phyloP scores from a whole-genome alignment of 345 rosid species.

The Hypericum androsaemum region DNA sequence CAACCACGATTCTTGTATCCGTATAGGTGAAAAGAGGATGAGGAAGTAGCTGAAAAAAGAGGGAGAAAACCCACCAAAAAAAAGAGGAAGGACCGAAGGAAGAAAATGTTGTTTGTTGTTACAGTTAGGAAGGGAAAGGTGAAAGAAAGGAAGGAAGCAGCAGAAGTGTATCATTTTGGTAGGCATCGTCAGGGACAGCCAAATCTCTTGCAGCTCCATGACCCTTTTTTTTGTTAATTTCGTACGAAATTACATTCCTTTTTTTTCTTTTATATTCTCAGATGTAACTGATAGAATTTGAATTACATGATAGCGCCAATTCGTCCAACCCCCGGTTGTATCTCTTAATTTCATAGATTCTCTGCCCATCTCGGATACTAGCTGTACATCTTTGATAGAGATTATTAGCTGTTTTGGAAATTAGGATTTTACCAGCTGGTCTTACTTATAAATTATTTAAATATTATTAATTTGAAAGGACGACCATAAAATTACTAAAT shows the following conservation, averaged over 20 bases:
- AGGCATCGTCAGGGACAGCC: conserved; percentile 17
- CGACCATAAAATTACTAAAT: no score
- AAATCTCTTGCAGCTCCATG: conserved; percentile 14
- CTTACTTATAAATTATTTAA: no score
- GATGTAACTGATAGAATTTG: conserved; percentile 54
- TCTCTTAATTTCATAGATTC: no score
- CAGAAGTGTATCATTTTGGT: conserved; percentile 40
- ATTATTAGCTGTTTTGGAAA: no score
- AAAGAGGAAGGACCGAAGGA: neutral
- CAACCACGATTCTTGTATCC: conserved; percentile 42
- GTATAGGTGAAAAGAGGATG: conserved; percentile 44
- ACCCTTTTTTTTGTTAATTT: conserved; percentile 27
- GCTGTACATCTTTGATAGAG: no score
- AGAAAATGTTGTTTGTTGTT: neutral
- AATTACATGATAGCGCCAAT: conserved; percentile 37
- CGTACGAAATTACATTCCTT: conserved; percentile 34
- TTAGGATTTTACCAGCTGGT: no score
- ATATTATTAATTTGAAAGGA: no score
- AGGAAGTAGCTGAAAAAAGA: conserved; percentile 24
- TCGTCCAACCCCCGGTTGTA: conserved; percentile 9
- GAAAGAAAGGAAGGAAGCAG: conserved; percentile 15
- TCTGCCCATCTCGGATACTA: no score
- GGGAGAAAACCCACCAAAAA: neutral
- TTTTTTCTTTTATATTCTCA: conserved; percentile 16
- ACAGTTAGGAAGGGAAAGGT: conserved; percentile 14